phyloP scores from a whole-genome alignment of 2,329 filamentous ascomycete species.

The Pseudocercospora musae region DNA sequence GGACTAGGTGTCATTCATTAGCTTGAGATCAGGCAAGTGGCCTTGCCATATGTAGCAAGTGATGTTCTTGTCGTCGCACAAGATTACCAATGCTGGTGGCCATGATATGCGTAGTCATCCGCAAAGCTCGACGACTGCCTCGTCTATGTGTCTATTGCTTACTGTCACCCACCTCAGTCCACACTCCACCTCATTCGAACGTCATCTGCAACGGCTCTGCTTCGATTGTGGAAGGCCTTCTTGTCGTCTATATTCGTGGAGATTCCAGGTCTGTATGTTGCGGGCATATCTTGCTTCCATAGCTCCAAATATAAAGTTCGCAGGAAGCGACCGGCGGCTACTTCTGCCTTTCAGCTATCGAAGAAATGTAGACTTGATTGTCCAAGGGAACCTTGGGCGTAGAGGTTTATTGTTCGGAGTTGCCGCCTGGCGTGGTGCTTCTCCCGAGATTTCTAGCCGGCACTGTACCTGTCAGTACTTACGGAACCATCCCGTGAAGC shows the following conservation, averaged over 20 bases:
- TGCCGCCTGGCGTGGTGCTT: neutral
- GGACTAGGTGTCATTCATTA: neutral
- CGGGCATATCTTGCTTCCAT: neutral
- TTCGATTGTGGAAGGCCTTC: too few species aligned
- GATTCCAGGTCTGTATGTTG: neutral
- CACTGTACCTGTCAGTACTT: neutral
- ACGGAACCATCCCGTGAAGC: neutral
- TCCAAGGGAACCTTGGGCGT: too few species aligned
- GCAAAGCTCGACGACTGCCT: neutral
- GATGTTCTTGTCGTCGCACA: neutral
- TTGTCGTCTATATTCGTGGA: neutral
- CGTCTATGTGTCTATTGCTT: neutral
- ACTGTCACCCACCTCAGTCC: neutral
- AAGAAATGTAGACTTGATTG: neutral
- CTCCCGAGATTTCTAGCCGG: neutral
- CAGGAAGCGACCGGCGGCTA: neutral
- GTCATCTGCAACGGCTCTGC: neutral
- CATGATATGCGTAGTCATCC: neutral
- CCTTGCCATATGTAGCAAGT: neutral
- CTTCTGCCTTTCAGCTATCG: neutral
- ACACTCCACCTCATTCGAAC: neutral
- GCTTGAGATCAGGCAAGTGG: neutral
- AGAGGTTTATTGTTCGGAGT: neutral
- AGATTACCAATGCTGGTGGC: neutral
- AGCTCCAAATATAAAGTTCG: neutral